Evolutionary conservation across 805 yeast species (phyloP).

Genomic region (Wickerhamiella azymoides): DNA sequence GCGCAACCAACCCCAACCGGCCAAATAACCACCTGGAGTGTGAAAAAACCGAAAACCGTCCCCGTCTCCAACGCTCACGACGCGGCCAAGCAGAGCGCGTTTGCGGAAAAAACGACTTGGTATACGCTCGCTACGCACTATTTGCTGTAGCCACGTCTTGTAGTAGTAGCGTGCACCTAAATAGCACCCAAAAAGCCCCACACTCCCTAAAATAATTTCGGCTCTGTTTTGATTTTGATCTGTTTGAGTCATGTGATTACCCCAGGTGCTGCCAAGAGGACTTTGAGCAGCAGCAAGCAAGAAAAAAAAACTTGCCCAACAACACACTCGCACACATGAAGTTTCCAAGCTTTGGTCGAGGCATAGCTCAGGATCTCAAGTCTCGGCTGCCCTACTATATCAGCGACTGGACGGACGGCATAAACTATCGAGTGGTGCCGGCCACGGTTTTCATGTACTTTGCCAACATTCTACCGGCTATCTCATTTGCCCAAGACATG

Average conservation of each 20-base stretch:
- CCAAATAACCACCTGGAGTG: conserved; percentile 75
- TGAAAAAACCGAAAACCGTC: conserved; percentile 89
- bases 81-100: conserved; percentile 49
- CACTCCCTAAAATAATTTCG: not conserved
- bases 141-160: conserved; percentile 34
- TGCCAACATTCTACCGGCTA: conserved; percentile 80
- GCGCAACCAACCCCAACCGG: conserved; percentile 93
- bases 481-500: conserved; percentile 96
- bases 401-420: conserved; percentile 73
- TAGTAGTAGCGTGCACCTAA: conserved; percentile 21
- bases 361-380: conserved; percentile 40
- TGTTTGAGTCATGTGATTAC: not conserved
- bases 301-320: no score
- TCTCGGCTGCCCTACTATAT: conserved; percentile 49
- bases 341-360: conserved; percentile 19
- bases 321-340: no score
- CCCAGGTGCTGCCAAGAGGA: not conserved
- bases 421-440: conserved; percentile 78
- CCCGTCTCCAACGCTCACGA: conserved; percentile 88
- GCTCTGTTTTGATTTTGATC: not conserved
- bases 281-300: no score
- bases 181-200: not conserved
- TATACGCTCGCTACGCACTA: conserved; percentile 36
- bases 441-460: conserved; percentile 71
- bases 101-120: conserved; percentile 34